phyloP scores from a whole-genome alignment of 108 stramenopile species.

The Nitzschia sp. region DNA sequence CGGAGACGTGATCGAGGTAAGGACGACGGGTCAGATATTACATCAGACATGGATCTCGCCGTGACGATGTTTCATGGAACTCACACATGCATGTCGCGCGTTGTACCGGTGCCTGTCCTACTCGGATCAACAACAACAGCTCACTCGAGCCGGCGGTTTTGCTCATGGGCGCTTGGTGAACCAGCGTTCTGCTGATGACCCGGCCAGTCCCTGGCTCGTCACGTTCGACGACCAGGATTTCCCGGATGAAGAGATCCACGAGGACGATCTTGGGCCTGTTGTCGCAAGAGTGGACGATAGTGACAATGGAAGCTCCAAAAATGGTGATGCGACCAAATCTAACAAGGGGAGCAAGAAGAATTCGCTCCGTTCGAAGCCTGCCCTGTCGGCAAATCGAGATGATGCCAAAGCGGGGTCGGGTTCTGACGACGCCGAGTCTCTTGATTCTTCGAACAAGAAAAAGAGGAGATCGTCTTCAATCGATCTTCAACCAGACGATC shows the following conservation, averaged over 20 bases:
- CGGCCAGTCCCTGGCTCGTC: constrained; percentile 22
- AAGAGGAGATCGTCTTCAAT: background rate
- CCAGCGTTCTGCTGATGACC: constrained; percentile 5
- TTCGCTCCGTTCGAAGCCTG: background rate
- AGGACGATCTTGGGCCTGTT: constrained; percentile 17
- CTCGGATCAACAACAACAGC: too few relatives aligned
- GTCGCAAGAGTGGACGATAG: constrained; percentile 10
- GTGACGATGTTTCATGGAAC: background rate
- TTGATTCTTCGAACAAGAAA: constrained; percentile 11
- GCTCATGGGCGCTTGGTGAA: constrained; percentile 16
- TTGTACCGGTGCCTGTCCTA: too few relatives aligned
- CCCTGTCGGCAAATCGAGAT: background rate
- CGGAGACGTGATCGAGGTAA: constrained; percentile 40
- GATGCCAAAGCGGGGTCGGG: constrained; percentile 10
- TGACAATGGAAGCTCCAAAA: background rate
- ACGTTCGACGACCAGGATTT: constrained; percentile 28
- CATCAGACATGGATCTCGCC: background rate
- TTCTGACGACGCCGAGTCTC: constrained; percentile 9
- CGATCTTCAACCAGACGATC: background rate
- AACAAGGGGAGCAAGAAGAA: constrained; percentile 7
- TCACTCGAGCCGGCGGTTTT: background rate
- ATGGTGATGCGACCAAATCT: background rate
- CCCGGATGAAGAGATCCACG: constrained; percentile 22
- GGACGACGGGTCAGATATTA: background rate
- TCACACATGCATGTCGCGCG: background rate